Evolutionary conservation across 305 asterid genomes (phyloP), one percentile per base, ranked within the genome.

Genomic region (Solanum hybrid): DNA sequence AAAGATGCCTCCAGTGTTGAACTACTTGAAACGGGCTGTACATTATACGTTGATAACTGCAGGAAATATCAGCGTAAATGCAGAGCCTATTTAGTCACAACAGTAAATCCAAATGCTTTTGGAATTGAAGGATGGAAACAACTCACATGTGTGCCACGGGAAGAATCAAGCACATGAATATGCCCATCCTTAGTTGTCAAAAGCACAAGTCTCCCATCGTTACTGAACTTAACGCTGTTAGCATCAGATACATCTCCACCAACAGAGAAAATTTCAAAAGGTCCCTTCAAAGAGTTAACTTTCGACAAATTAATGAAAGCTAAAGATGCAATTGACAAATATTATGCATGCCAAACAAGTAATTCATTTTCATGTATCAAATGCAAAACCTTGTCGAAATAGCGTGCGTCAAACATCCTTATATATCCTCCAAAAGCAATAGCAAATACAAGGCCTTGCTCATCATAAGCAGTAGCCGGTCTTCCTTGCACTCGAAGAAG

Each of bases 401-500:
- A 96, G 92, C 99, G 96, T 92, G 94, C 89, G 90, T 98, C 99
- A 93, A 98, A 98, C 98, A 98, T 93, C 94, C 99, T 95, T 90
- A 96, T 89, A 91, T 91, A 93, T 92, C 99, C 98, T 86, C 98
- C 98, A 94, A 93, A 98, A 42, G 98, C 99, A 80, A 98, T 91
- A 56, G 97, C 94, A 93, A 98, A 98, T 82, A 95, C 94, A 91
- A 96, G 95, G 64, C 99, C 99, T 91, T 98, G 98, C 88, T 96
- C 99, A 91, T 98, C 99, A 90, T 96, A 96, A 79, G 97, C 94
- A 86, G 96, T 92, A 76, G 99, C 98, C 45, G 99, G 99, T 91
- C 99, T 96, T 91, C 98, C 98, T 94, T 96, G 98, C 89, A 95
- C 98, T 87, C 96, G 99, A 87, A 96, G 92, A 91, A 97, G 98